Conservation (phyloP, 2,329 filamentous ascomycete species). For the Pseudogymnoascus sp. region DNA sequence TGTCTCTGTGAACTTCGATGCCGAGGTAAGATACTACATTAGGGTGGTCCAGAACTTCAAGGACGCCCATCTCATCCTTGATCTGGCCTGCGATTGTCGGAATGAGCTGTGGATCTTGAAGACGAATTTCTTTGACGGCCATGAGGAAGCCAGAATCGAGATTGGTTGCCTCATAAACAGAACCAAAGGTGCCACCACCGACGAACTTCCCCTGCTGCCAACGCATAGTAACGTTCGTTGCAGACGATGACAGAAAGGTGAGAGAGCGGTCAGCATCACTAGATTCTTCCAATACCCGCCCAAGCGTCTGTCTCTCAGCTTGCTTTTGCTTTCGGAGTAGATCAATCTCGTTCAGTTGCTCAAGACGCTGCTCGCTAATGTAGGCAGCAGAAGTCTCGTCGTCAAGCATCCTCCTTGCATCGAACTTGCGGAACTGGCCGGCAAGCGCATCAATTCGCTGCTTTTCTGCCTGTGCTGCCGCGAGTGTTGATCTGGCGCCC, state of each 20-base stretch:
- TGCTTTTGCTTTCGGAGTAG: conserved; percentile 69
- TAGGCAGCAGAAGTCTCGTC: conserved; percentile 77
- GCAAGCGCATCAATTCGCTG: conserved; percentile 75
- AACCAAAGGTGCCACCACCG: conserved; percentile 92
- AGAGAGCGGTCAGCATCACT: conserved; percentile 95
- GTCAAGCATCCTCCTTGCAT: conserved; percentile 63
- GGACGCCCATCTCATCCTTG: conserved; percentile 90
- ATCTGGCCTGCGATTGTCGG: conserved; percentile 91
- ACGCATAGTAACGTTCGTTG: conserved; percentile 88
- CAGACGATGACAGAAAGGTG: conserved; percentile 85
- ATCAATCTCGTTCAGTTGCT: conserved; percentile 68
- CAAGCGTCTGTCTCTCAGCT: conserved; percentile 77
- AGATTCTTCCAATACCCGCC: conserved; percentile 83
- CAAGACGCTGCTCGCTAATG: conserved; percentile 67
- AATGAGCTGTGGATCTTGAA: conserved; percentile 94
- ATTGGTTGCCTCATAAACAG: conserved; percentile 95
- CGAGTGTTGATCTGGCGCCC: conserved; percentile 86
- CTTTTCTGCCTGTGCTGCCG: conserved; percentile 79
- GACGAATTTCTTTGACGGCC: conserved; percentile 96
- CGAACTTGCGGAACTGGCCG: conserved; percentile 67
- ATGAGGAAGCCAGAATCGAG: conserved; percentile 92
- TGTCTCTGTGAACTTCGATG: conserved; percentile 95
- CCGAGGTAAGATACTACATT: conserved; percentile 98
- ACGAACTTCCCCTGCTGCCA: conserved; percentile 99
- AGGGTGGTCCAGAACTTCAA: conserved; percentile 92